Conservation (phyloP, 768 basidiomycete genomes). For the Collybia sp. region DNA sequence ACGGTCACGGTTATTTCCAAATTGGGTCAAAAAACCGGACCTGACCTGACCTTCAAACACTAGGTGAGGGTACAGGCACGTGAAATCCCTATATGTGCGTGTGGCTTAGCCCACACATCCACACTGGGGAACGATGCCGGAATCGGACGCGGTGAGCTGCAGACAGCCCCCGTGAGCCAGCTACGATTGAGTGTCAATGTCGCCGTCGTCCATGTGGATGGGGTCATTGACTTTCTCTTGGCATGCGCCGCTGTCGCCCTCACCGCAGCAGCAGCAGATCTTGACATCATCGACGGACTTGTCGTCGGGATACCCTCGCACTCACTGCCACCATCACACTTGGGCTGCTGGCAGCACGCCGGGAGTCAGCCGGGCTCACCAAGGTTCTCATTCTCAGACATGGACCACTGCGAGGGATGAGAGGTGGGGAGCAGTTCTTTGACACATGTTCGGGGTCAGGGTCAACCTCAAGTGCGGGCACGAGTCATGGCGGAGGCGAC, state of each 20-base stretch:
- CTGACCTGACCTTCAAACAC: too few relatives aligned
- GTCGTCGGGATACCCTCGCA: conserved; percentile 10
- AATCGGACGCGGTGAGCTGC: conserved; percentile 17
- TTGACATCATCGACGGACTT: conserved; percentile 33
- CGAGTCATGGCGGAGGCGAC: conserved; percentile 23
- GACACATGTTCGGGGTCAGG: conserved; percentile 43
- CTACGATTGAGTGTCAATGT: conserved; percentile 35
- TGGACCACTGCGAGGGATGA: conserved; percentile 35
- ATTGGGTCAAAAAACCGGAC: too few relatives aligned
- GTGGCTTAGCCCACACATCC: too few relatives aligned
- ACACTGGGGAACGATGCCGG: conserved; percentile 11
- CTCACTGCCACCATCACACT: conserved; percentile 18
- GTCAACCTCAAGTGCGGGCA: conserved; percentile 37
- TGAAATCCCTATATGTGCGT: too few relatives aligned
- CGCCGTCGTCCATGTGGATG: conserved; percentile 48
- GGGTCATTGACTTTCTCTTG: conserved; percentile 49
- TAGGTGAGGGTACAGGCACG: too few relatives aligned
- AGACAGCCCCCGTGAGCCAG: conserved; percentile 3
- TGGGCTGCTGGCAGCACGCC: conserved; percentile 15
- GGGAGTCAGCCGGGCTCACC: conserved; percentile 16
- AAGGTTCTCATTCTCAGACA: conserved; percentile 10
- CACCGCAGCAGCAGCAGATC: conserved; percentile 61
- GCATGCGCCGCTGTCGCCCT: conserved; percentile 56
- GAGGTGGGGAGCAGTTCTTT: conserved; percentile 46
- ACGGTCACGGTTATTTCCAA: too few relatives aligned